Conservation (phyloP, 2,329 filamentous ascomycete species). For the Tolypocladium capitatum region DNA sequence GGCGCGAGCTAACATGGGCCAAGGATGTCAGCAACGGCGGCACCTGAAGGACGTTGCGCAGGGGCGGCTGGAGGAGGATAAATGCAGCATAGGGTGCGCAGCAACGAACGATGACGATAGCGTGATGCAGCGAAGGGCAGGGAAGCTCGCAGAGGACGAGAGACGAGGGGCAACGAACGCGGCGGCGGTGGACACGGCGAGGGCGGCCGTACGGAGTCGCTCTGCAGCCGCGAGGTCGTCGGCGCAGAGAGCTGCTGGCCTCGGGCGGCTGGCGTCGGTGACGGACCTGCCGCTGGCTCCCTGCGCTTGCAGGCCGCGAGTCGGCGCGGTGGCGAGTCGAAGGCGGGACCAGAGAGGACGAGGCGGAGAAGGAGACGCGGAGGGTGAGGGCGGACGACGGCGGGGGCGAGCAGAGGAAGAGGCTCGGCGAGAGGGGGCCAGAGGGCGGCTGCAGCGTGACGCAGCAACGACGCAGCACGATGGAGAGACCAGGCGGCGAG, state of each 20-base stretch:
- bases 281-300: not conserved
- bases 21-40: not conserved
- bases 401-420: not conserved
- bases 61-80: not conserved
- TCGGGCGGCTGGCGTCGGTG: not conserved
- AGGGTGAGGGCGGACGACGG: not conserved
- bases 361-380: not conserved
- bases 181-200: too few relatives aligned
- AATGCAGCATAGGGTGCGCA: not conserved
- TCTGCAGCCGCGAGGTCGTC: not conserved
- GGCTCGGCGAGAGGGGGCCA: not conserved
- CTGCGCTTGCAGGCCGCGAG: not conserved
- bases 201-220: not conserved
- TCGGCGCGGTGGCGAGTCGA: not conserved
- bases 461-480: not conserved
- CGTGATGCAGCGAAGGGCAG: not conserved
- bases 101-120: not conserved
- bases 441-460: not conserved
- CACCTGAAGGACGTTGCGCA: not conserved
- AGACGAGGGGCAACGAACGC: not conserved
- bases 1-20: not conserved
- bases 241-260: not conserved
- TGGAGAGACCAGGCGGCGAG: not conserved
- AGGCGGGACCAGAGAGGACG: not conserved
- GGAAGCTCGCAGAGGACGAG: not conserved